These are phyloP conservation scores for Cytospora piceicola DNA, from an alignment of 2,329 filamentous ascomycete species.

Conservation along the genomic window DNA sequence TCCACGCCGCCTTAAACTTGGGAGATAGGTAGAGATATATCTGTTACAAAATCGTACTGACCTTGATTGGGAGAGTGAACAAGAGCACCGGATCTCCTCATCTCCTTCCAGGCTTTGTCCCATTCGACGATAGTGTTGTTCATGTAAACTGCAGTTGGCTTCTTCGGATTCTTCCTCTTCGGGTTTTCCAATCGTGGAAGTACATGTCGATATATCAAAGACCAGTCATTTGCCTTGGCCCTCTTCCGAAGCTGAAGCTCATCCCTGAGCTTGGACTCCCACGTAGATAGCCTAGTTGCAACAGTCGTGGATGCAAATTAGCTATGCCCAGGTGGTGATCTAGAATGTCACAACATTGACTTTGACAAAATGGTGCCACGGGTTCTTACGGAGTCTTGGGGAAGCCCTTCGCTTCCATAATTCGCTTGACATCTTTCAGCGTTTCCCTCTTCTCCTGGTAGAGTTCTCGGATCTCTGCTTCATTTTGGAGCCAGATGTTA, in stretches of 20 bases:
- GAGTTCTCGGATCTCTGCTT: neutral
- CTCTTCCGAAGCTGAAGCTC: conserved; percentile 5
- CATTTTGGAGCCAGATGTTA: conserved; percentile 1
- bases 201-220: conserved; percentile 3
- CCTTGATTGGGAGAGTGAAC: neutral
- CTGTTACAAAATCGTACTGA: no score
- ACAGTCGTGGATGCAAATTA: neutral
- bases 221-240: neutral
- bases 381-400: conserved; percentile 2
- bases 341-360: no score
- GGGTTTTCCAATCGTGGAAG: neutral
- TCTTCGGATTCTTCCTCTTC: neutral
- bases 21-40: no score
- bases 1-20: no score
- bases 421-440: conserved; percentile 1
- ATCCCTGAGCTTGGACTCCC: conserved; percentile 12
- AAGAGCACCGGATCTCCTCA: conserved; percentile 3
- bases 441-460: conserved; percentile 4
- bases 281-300: neutral
- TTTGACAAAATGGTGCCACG: no score
- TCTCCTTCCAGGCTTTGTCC: conserved; percentile 11
- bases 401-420: conserved; percentile 7
- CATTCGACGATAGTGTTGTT: neutral
- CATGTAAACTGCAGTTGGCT: neutral
- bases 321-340: neutral